Evolutionary conservation across 257 asterid species (phyloP).

Genomic region (Petunia axillaris): DNA sequence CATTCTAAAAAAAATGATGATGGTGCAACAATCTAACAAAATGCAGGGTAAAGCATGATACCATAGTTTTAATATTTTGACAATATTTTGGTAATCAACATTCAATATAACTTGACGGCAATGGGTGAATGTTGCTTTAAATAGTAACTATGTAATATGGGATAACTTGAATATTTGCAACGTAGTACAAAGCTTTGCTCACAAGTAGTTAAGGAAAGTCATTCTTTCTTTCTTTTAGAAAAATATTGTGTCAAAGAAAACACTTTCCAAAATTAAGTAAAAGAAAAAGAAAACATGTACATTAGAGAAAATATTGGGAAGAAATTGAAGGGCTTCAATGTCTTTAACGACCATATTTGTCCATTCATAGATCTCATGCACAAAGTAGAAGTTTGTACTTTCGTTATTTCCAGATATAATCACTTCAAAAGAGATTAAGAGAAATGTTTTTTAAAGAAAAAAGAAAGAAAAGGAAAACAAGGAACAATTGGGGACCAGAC

Average conservation of each 20-base stretch:
- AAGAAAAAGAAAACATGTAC: neutral
- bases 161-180: neutral
- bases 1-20: too few relatives aligned
- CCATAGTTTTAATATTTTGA: too few relatives aligned
- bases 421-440: neutral
- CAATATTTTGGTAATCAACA: too few relatives aligned
- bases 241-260: too few relatives aligned
- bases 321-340: neutral
- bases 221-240: too few relatives aligned
- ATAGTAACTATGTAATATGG: neutral
- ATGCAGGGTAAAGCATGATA: too few relatives aligned
- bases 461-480: neutral
- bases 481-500: constrained; percentile 5
- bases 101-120: neutral
- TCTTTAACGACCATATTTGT: neutral
- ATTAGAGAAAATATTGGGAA: neutral
- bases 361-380: neutral
- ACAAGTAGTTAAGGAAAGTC: too few relatives aligned
- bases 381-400: neutral
- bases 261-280: neutral
- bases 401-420: neutral
- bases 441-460: neutral
- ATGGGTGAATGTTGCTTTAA: neutral
- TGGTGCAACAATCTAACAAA: too few relatives aligned
- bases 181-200: too few relatives aligned